These are phyloP conservation scores for Calonectria montana DNA, from an alignment of 2,329 filamentous ascomycete species.

Conservation along the genomic window DNA sequence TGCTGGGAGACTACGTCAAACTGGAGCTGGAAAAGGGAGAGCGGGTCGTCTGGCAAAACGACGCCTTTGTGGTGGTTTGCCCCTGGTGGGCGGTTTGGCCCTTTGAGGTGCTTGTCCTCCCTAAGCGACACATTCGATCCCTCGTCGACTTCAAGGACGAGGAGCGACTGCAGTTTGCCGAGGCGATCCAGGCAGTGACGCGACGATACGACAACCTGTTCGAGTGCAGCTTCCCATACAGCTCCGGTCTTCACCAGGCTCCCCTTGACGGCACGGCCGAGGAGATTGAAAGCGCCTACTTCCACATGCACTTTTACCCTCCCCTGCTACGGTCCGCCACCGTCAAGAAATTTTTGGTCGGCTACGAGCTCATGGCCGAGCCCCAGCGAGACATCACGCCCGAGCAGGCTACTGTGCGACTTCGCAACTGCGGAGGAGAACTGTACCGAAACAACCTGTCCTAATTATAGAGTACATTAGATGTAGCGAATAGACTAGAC, in stretches of 20 bases:
- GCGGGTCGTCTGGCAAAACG: conserved; percentile 89
- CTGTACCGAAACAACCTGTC: conserved; percentile 78
- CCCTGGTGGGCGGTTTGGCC: conserved; percentile 99
- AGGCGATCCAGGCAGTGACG: conserved; percentile 88
- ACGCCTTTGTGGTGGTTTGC: conserved; percentile 85
- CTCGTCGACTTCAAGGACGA: conserved; percentile 81
- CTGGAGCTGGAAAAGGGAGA: conserved; percentile 86
- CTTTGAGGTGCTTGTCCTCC: conserved; percentile 91
- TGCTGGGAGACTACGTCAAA: conserved; percentile 88
- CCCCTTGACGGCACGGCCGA: conserved; percentile 84
- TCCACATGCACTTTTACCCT: conserved; percentile 98
- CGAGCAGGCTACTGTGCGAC: conserved; percentile 86
- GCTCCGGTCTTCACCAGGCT: conserved; percentile 95
- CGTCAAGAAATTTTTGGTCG: conserved; percentile 95
- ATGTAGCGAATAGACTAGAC: conserved; percentile 16
- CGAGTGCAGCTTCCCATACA: conserved; percentile 96
- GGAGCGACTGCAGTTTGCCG: conserved; percentile 81
- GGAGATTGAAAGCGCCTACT: conserved; percentile 87
- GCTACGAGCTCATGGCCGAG: conserved; percentile 96
- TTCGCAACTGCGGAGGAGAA: conserved; percentile 82
- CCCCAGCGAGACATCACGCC: conserved; percentile 98
- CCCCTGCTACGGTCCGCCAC: conserved; percentile 92
- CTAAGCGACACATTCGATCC: conserved; percentile 85
- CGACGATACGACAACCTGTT: conserved; percentile 97
- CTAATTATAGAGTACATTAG: conserved; percentile 34